Conservation (phyloP, 2,329 filamentous ascomycete species). For the Chaetomiaceae sp. region DNA sequence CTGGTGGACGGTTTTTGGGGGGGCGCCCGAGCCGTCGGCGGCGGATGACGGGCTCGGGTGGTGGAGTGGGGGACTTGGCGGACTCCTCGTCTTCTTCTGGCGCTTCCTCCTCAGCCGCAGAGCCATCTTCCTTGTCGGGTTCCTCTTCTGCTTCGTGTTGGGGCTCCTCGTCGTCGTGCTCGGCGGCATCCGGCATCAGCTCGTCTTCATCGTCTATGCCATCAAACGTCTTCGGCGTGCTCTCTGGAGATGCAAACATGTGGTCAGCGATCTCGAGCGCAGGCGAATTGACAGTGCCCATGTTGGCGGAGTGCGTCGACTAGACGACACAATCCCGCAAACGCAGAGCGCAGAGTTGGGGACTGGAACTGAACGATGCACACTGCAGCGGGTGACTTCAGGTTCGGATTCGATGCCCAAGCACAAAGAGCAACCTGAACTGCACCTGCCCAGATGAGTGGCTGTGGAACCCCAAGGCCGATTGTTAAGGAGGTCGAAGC, state of each 20-base stretch:
- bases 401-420: too few species aligned
- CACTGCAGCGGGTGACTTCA: too few species aligned
- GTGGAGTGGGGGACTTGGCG: conserved; percentile 47
- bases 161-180: conserved; percentile 31
- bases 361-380: too few species aligned
- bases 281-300: neutral
- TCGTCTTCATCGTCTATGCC: conserved; percentile 43
- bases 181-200: conserved; percentile 36
- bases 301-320: neutral
- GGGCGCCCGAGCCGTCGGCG: conserved; percentile 78
- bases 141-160: conserved; percentile 42
- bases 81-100: conserved; percentile 37
- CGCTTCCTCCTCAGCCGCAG: conserved; percentile 35
- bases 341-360: too few species aligned
- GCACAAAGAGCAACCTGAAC: too few species aligned
- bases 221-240: conserved; percentile 39
- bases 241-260: conserved; percentile 35
- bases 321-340: neutral
- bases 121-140: conserved; percentile 36
- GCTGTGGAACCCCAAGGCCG: too few species aligned
- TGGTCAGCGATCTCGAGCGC: neutral
- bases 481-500: too few species aligned
- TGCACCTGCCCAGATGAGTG: too few species aligned
- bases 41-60: conserved; percentile 58
- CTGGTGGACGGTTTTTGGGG: conserved; percentile 75